phyloP scores from a whole-genome alignment of 108 stramenopile genomes.

The Licmophora abbreviata region DNA sequence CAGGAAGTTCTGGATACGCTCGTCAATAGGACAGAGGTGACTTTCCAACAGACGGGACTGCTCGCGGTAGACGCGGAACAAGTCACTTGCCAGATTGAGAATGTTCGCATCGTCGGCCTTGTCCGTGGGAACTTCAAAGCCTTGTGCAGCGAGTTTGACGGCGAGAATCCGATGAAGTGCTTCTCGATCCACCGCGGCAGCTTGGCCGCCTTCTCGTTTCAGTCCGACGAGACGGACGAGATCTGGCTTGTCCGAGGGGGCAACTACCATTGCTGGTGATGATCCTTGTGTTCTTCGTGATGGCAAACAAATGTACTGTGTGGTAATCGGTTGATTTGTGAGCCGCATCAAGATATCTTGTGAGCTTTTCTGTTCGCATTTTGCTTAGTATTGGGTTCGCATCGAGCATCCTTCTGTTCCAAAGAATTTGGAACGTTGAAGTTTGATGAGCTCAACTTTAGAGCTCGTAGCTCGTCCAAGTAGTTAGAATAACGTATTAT shows the following conservation, averaged over 20 bases:
- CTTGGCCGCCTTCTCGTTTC: slow-evolving; percentile 31
- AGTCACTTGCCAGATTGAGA: slow-evolving; percentile 38
- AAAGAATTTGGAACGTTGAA: too few relatives aligned
- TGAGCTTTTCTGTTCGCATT: too few relatives aligned
- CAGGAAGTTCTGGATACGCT: slow-evolving; percentile 42
- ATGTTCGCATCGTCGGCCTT: slow-evolving; percentile 23
- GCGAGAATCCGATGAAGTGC: slow-evolving; percentile 33
- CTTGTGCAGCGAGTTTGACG: slow-evolving; percentile 43
- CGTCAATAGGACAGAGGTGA: slow-evolving; percentile 35
- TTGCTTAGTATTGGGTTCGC: too few relatives aligned
- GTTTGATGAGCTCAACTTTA: too few relatives aligned
- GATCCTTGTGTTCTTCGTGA: too few relatives aligned
- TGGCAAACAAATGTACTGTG: too few relatives aligned
- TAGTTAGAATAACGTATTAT: too few relatives aligned
- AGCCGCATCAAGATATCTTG: too few relatives aligned
- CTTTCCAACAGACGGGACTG: slow-evolving; percentile 39
- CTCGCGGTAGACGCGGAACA: slow-evolving; percentile 41
- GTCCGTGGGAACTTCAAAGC: slow-evolving; percentile 33
- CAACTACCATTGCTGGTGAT: slow-evolving; percentile 19
- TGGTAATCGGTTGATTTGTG: too few relatives aligned
- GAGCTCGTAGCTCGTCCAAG: too few relatives aligned
- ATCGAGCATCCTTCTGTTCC: too few relatives aligned
- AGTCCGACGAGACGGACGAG: slow-evolving; percentile 42
- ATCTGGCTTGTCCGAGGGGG: slow-evolving; percentile 14
- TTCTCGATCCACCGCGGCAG: slow-evolving; percentile 21